Percentiles rank a stretch among this genome's conserved stretches.
Evolutionary conservation across 495 filamentous ascomycete genomes (phyloP).

Genomic region (Xylaria palmicola): DNA sequence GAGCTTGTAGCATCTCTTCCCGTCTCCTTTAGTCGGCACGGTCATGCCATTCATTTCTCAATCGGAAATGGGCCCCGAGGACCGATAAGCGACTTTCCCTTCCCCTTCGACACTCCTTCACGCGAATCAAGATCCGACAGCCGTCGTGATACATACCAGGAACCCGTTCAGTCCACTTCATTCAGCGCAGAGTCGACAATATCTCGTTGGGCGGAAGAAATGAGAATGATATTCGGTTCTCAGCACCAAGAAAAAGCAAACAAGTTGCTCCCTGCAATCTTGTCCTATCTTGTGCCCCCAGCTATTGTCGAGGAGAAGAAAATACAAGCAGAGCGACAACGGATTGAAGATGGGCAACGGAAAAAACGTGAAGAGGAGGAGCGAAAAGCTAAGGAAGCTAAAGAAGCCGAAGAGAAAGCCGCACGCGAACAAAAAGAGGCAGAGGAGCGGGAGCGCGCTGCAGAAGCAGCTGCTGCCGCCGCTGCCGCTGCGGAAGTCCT

Average conservation of each 20-base stretch:
- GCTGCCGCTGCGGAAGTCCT: constrained; percentile 39
- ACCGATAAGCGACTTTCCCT: constrained; percentile 36
- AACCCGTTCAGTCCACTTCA: constrained; percentile 58
- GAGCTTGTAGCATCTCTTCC: constrained; percentile 37
- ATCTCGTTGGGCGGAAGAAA: constrained; percentile 86
- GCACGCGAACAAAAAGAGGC: constrained; percentile 55
- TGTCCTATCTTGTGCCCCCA: constrained; percentile 74
- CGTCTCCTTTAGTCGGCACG: constrained; percentile 29
- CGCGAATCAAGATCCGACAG: constrained; percentile 41
- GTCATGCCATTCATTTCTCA: constrained; percentile 41
- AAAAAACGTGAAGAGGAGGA: constrained; percentile 56
- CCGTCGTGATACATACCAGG: constrained; percentile 45
- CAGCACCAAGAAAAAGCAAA: constrained; percentile 68
- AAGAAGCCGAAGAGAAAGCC: constrained; percentile 60
- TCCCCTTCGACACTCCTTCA: constrained; percentile 30
- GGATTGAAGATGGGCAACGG: constrained; percentile 67
- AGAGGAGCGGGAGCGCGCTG: constrained; percentile 50
- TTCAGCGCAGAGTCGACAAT: constrained; percentile 70
- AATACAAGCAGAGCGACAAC: constrained; percentile 54
- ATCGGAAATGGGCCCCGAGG: constrained; percentile 40
- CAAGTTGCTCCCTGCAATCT: constrained; percentile 64
- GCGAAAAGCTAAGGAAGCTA: constrained; percentile 56
- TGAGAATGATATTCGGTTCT: constrained; percentile 75
- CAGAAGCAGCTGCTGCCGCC: constrained; percentile 38
- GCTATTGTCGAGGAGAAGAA: constrained; percentile 76